Evolutionary conservation across 2,329 filamentous ascomycete genomes (phyloP), one percentile per base, ranked within the genome.

Genomic region (Clathrospora elynae): DNA sequence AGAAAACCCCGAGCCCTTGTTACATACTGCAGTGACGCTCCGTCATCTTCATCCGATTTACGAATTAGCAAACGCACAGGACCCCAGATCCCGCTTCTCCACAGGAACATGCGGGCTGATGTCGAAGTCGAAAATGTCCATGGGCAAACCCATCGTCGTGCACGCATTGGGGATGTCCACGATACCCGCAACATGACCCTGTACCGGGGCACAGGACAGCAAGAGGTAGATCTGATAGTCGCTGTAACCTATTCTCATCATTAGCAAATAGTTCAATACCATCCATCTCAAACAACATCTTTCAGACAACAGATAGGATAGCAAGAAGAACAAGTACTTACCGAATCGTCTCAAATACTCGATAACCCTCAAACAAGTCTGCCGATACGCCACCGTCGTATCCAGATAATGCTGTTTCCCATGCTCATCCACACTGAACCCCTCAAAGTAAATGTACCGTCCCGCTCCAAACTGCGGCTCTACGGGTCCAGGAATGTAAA

Each of bases 121-220:
- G 66, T 96, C 90, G 70, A 96, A 95, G 63, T 93, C 88, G 61
- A 96, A 96, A 38, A 96, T 95, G 71, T 96, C 91, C 78, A 95
- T 89, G 1, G 91, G 91, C 39, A 96, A 66, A 0, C 90, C 90
- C 46, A 96, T 75, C 0, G 91, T 96, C 3, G 90, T 95, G 64
- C 91, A 96, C 0, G 87, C 88, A 65, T 96, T 95, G 0, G 90
- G 90, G 34, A 95, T 74, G 68, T 95, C 90, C 6, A 95, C 90
- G 42, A 96, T 87, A 0, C 91, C 90, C 1, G 90, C 91, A 36
- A 96, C 81, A 63, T 95, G 88, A 0, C 91, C 91, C 68, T 95
- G 87, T 4, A 96, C 80, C 0, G 91, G 90, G 0, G 90, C 90
- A 66, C 88, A 93, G 11, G 87, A 91, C 32, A 96, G 74, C 35